phyloP scores from a whole-genome alignment of 305 asterid genomes.

The Rubia balearica region DNA sequence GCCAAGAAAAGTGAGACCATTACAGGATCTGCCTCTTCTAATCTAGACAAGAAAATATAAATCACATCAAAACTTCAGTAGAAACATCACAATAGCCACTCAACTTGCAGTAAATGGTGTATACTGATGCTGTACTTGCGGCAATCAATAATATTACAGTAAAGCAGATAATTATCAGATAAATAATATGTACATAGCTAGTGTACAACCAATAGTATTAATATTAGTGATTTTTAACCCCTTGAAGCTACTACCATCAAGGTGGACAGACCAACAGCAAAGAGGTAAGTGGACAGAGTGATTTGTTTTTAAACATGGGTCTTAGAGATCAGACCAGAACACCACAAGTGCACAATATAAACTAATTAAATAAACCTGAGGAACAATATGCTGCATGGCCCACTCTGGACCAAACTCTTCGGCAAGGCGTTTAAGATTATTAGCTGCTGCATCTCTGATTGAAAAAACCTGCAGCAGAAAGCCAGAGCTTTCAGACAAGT shows the following conservation, averaged over 20 bases:
- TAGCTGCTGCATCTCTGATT: slow-evolving; percentile 96
- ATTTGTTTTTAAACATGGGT: not conserved
- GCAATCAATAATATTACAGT: too few relatives aligned
- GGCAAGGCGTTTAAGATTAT: slow-evolving; percentile 89
- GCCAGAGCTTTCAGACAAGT: not conserved
- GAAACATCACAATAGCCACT: not conserved
- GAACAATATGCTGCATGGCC: slow-evolving; percentile 98
- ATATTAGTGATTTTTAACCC: not conserved
- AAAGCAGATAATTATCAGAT: too few relatives aligned
- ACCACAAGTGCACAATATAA: not conserved
- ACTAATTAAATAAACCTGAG: slow-evolving; percentile 54
- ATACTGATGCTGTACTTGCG: not conserved
- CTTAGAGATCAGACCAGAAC: not conserved
- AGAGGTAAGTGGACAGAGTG: slow-evolving; percentile 1
- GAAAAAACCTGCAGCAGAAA: slow-evolving; percentile 68
- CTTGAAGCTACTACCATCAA: not conserved
- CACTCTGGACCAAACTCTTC: slow-evolving; percentile 98
- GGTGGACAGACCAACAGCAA: not conserved
- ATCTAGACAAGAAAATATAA: not conserved
- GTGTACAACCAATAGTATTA: not conserved
- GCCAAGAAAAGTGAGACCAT: not conserved
- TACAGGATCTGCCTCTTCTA: not conserved
- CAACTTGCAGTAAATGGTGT: not conserved
- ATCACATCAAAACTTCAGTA: not conserved
- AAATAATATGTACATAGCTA: not conserved